Conservation (phyloP, 495 filamentous ascomycete species). For the Acidomyces sp. region DNA sequence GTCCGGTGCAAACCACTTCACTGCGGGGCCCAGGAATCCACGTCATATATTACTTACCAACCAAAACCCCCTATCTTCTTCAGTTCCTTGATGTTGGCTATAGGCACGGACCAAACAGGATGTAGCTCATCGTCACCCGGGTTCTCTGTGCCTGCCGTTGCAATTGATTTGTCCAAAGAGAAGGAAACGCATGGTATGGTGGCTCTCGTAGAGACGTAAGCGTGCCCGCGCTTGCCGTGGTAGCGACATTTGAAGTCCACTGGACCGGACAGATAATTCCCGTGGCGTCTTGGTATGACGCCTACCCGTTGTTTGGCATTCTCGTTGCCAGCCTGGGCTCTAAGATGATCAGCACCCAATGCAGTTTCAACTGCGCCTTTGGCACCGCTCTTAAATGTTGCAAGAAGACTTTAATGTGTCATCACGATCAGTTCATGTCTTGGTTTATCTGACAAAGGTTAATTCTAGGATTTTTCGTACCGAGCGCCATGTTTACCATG, state of each 20-base stretch:
- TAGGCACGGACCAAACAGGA: conserved; percentile 43
- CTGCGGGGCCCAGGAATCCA: no score
- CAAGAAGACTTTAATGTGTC: no score
- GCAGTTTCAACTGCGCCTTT: conserved; percentile 54
- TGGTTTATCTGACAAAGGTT: no score
- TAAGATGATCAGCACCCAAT: conserved; percentile 54
- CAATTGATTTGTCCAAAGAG: conserved; percentile 32
- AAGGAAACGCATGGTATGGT: conserved; percentile 50
- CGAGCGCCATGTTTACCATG: conserved; percentile 35
- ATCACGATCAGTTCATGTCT: no score
- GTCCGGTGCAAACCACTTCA: no score
- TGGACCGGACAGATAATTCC: conserved; percentile 43
- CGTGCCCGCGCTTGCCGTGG: conserved; percentile 56
- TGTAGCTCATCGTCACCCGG: conserved; percentile 36
- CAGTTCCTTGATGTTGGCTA: conserved; percentile 52
- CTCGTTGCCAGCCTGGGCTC: conserved; percentile 50
- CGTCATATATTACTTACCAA: no score
- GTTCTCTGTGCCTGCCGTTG: conserved; percentile 38
- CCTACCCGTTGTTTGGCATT: conserved; percentile 61
- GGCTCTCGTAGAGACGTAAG: conserved; percentile 50
- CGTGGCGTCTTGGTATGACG: conserved; percentile 42
- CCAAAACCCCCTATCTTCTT: conserved; percentile 76
- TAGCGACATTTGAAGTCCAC: conserved; percentile 62
- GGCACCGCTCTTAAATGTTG: conserved; percentile 56
- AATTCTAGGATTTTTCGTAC: no score